Evolutionary conservation across 2,329 filamentous ascomycete species (phyloP).

Genomic region (Colletotrichum sojae): DNA sequence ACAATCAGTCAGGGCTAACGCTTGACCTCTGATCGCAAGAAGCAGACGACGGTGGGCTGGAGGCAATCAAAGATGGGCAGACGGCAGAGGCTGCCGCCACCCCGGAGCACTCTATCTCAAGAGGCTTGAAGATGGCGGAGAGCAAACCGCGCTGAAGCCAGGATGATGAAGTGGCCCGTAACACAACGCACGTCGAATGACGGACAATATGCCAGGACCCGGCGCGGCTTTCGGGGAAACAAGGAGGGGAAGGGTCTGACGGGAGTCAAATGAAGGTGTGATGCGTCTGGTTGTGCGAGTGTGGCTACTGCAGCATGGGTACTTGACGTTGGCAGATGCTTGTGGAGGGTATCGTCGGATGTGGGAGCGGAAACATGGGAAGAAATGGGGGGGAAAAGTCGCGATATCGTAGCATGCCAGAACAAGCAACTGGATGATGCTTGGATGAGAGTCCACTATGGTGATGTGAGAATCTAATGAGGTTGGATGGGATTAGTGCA

Average conservation of each 20-base stretch:
- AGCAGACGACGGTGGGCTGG: constrained; percentile 30
- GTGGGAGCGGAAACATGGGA: constrained; percentile 13
- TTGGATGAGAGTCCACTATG: constrained; percentile 24
- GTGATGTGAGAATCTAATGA: constrained; percentile 28
- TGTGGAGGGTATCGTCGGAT: constrained; percentile 8
- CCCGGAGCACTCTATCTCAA: constrained; percentile 22
- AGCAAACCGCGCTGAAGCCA: not conserved
- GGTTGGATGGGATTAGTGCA: constrained; percentile 6
- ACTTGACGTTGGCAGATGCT: constrained; percentile 3
- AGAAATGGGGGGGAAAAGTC: constrained; percentile 18
- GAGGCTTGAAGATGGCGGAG: not conserved
- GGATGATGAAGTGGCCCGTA: too few relatives aligned
- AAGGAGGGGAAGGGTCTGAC: constrained; percentile 20
- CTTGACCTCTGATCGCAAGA: constrained; percentile 7
- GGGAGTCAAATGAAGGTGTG: constrained; percentile 23
- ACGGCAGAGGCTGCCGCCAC: constrained; percentile 26
- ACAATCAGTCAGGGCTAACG: not conserved
- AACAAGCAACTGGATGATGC: constrained; percentile 23
- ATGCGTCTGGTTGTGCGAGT: constrained; percentile 27
- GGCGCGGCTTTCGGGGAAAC: constrained; percentile 21
- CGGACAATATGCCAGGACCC: constrained; percentile 24
- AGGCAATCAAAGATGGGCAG: constrained; percentile 36
- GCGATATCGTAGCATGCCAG: constrained; percentile 31
- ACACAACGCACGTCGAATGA: constrained; percentile 2
- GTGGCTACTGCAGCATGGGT: constrained; percentile 21